phyloP scores from a whole-genome alignment of 805 yeast species.

The Candida ortonii region DNA sequence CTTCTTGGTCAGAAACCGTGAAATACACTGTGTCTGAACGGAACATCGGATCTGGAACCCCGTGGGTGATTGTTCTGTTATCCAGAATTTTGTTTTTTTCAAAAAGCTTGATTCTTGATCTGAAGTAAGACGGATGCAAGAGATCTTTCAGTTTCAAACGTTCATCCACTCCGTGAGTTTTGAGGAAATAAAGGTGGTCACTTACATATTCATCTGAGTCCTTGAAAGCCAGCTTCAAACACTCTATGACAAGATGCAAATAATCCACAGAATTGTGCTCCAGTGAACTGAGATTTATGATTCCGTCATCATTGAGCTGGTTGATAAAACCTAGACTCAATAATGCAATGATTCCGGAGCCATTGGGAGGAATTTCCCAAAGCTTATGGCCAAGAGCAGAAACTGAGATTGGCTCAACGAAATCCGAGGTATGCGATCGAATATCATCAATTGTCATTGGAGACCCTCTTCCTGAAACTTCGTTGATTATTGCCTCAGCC shows the following conservation, averaged over 20 bases:
- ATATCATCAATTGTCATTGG: slow-evolving; percentile 56
- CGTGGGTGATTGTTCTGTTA: slow-evolving; percentile 27
- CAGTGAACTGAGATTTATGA: slow-evolving; percentile 40
- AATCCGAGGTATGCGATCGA: slow-evolving; percentile 52
- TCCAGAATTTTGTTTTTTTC: slow-evolving; percentile 37
- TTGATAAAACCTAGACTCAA: slow-evolving; percentile 65
- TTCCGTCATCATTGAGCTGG: slow-evolving; percentile 46
- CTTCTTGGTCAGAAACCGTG: slow-evolving; percentile 59
- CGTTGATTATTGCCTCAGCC: slow-evolving; percentile 61
- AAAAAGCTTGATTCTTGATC: slow-evolving; percentile 48
- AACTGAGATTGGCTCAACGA: slow-evolving; percentile 61
- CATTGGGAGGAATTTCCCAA: slow-evolving; percentile 86
- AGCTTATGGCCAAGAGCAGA: slow-evolving; percentile 52
- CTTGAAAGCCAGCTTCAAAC: slow-evolving; percentile 67
- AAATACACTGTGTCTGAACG: slow-evolving; percentile 73
- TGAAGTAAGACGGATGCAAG: slow-evolving; percentile 48
- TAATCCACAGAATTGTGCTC: slow-evolving; percentile 70
- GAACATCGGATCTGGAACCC: slow-evolving; percentile 53
- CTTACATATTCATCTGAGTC: slow-evolving; percentile 74
- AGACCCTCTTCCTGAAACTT: slow-evolving; percentile 53
- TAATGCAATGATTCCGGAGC: slow-evolving; percentile 76
- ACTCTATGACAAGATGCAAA: slow-evolving; percentile 65
- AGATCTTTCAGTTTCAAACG: slow-evolving; percentile 36
- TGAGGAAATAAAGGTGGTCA: slow-evolving; percentile 46
- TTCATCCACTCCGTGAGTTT: slow-evolving; percentile 15